Base-by-base conservation (phyloP, 495 filamentous ascomycete species). In the Aspergillus panamensis region DNA sequence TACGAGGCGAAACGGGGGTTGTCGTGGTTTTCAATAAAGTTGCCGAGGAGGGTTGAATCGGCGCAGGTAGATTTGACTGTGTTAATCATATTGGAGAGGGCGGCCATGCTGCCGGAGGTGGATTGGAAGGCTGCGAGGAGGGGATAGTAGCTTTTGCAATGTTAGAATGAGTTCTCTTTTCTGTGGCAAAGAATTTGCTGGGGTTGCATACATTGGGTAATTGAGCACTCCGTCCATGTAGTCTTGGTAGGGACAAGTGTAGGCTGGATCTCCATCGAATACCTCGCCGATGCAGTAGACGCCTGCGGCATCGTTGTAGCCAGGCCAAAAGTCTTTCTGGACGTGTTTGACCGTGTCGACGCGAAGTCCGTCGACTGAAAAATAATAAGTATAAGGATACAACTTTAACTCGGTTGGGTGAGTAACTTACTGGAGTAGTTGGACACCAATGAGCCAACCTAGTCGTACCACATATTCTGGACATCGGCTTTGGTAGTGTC, bases 11-110 rank as follows among this genome's bases (percentile, higher is more conserved):
- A 90, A 3, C 89, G 82, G 3, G 81, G 73, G 17, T 84, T 79
- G 68, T 95, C 90, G 63, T 95, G 90, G 64, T 95, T 95, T 62
- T 93, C 90, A 13, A 85, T 57, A 70, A 95, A 95, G 4, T 78
- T 85, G 32, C 89, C 88, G 6, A 90, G 77, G 0, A 90, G 73
- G 7, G 81, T 86, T 1, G 80, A 76, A 59, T 91, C 87, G 8
- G 67, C 57, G 66, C 86, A 89, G 42, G 51, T 63, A 8, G 62
- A 69, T 39, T 83, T 82, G 37, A 90, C 73, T 0, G 72, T 73
- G 62, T 80, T 77, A 62, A 85, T 77, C 69, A 81, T 83, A 59
- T 82, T 73, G 53, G 82, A 84, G 0, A 91, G 79, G 21, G 70
- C 76, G 58, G 75, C 74, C 37, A 87, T 85, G 57, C 72, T 83